Evolutionary conservation across 257 asterid species (phyloP), one percentile per base, ranked within the genome.

Genomic region (Schizonepeta tenuifolia): DNA sequence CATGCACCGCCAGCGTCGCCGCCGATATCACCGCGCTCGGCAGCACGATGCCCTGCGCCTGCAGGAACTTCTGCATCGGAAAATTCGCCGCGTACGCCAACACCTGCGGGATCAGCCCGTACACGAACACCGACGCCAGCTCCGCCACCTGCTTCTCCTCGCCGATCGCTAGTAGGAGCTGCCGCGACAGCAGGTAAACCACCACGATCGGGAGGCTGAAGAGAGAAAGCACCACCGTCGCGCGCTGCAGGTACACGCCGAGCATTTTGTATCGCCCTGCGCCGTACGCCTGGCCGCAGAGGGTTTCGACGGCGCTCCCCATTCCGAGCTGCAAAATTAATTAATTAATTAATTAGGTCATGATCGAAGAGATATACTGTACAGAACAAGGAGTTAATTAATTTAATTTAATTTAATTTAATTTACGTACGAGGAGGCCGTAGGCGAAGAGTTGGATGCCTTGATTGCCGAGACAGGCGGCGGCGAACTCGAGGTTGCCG

Each of bases 241-340:
- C 86, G 44, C 92, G 85, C 53, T 84, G 89, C 54, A 86, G 81
- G 83, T 84, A 86, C 6, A 84, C 67, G 53, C 92, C 92, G 0
- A 86, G 78, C 85, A 84, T 70, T 0, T 86, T 83, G 75, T 78
- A 46, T 15, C 84, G 77, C 2, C 56, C 51, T 0, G 92, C 92
- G 0, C 92, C 92, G 71, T 74, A 83, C 43, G 92, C 92, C 80
- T 87, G 92, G 0, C 89, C 92, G 67, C 92, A 87, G 0, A 87
- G 86, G 0, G 92, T 87, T 26, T 87, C 92, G 1, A 87, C 86
- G 18, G 92, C 92, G 82, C 92, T 87, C 17, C 88, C 92, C 92
- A 87, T 87, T 7, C 92, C 92, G 6, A 87, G 67, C 89, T 84
- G 81, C 78, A 6, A 36, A 26, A 51, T 18, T 21, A 17, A 22